Evolutionary conservation across 768 basidiomycete species (phyloP).

Genomic region (Termitomyces sp.): DNA sequence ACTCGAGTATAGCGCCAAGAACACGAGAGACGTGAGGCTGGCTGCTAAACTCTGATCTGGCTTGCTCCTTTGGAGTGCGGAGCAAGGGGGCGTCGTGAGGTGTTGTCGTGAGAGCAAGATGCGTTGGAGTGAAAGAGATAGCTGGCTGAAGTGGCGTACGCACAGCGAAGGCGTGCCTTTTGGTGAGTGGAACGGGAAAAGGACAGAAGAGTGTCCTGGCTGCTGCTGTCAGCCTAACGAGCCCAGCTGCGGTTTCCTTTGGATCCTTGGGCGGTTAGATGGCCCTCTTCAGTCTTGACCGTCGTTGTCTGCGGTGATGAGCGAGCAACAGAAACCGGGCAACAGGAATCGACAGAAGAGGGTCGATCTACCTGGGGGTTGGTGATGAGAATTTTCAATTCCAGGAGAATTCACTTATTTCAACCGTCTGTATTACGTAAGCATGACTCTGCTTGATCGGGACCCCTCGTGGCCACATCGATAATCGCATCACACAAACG

Average conservation of each 20-base stretch:
- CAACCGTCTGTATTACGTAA: constrained; percentile 13
- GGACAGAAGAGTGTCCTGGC: constrained; percentile 26
- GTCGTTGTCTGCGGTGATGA: constrained; percentile 28
- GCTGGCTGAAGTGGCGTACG: constrained; percentile 56
- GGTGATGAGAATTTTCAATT: constrained; percentile 20
- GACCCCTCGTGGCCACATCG: not conserved
- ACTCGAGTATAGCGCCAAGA: constrained; percentile 36
- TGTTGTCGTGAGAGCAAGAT: constrained; percentile 39
- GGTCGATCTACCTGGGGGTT: constrained; percentile 45
- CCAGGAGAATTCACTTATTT: constrained; percentile 12
- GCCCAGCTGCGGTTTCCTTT: constrained; percentile 25
- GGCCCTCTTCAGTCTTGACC: constrained; percentile 40
- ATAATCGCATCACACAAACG: not conserved
- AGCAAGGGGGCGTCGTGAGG: constrained; percentile 54
- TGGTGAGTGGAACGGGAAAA: constrained; percentile 31
- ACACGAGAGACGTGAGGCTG: constrained; percentile 37
- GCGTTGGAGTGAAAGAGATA: constrained; percentile 21
- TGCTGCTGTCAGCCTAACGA: constrained; percentile 19
- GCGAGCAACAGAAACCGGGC: constrained; percentile 33
- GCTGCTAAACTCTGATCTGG: constrained; percentile 36
- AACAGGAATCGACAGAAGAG: constrained; percentile 43
- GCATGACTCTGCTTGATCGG: constrained; percentile 3
- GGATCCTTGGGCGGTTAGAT: constrained; percentile 18
- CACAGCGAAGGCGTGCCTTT: constrained; percentile 95
- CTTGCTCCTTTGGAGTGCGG: constrained; percentile 32